phyloP scores from a whole-genome alignment of 192 early-diverging fungal genomes.

The Entrophospora sp. region DNA sequence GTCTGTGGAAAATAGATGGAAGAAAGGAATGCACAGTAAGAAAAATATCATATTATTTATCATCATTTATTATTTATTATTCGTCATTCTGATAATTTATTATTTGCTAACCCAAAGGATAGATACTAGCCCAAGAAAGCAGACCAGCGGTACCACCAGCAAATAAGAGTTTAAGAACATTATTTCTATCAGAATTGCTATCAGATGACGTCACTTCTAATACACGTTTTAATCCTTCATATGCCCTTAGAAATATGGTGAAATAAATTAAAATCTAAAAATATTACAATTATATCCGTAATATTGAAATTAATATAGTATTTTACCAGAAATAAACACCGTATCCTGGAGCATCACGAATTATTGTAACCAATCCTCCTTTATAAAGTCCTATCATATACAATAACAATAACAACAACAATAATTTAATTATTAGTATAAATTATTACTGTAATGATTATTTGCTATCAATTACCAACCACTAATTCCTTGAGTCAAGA shows the following conservation, averaged over 20 bases:
- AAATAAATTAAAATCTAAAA: too few relatives aligned
- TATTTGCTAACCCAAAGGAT: conserved; percentile 39
- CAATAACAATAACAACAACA: neutral
- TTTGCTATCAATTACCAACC: too few relatives aligned
- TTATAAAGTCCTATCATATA: conserved; percentile 39
- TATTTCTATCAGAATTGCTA: conserved; percentile 28
- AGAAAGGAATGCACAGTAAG: neutral
- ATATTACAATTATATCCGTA: too few relatives aligned
- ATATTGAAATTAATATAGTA: too few relatives aligned
- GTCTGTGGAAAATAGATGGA: conserved; percentile 25
- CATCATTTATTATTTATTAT: neutral
- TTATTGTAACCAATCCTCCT: conserved; percentile 43
- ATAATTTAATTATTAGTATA: too few relatives aligned
- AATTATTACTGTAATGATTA: too few relatives aligned
- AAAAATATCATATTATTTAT: neutral
- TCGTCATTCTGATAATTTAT: neutral
- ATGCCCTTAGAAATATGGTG: conserved; percentile 26
- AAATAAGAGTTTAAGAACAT: conserved; percentile 40
- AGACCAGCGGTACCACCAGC: conserved; percentile 51
- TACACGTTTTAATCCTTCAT: conserved; percentile 45
- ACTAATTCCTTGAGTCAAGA: conserved; percentile 33
- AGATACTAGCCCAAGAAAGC: conserved; percentile 47
- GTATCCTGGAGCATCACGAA: conserved; percentile 49
- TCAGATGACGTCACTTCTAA: conserved; percentile 28
- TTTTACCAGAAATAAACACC: conserved; percentile 54